Evolutionary conservation across 805 yeast genomes (phyloP).

Genomic region (Candida mattraensis): DNA sequence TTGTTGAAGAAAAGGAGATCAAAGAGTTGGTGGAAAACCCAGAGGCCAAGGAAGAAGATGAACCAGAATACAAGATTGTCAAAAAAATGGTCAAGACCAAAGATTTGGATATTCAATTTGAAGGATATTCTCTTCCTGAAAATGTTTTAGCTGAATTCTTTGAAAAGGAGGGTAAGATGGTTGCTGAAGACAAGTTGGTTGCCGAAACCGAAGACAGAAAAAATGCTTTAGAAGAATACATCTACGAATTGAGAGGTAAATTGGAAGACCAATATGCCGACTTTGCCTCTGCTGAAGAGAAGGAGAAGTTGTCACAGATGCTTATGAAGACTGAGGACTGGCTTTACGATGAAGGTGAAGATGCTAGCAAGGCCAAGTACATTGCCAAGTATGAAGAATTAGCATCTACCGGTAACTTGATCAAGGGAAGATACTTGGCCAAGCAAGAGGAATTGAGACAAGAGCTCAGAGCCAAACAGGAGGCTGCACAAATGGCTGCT

Average conservation of each 20-base stretch:
- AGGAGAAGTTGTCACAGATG: slow-evolving; percentile 69
- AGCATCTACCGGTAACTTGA: slow-evolving; percentile 90
- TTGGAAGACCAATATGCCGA: slow-evolving; percentile 86
- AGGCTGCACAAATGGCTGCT: slow-evolving; percentile 79
- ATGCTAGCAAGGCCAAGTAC: slow-evolving; percentile 93
- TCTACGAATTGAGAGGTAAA: slow-evolving; percentile 95
- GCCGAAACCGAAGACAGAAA: slow-evolving; percentile 98
- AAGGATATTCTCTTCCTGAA: slow-evolving; percentile 62
- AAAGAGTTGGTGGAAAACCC: slow-evolving; percentile 80
- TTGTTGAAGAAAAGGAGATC: slow-evolving; percentile 86
- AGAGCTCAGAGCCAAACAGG: slow-evolving; percentile 81
- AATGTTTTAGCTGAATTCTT: slow-evolving; percentile 56
- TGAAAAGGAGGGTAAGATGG: slow-evolving; percentile 83
- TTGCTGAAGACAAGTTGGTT: slow-evolving; percentile 90
- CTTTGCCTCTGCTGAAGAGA: slow-evolving; percentile 91
- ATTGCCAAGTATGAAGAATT: slow-evolving; percentile 97
- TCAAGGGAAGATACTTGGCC: slow-evolving; percentile 91
- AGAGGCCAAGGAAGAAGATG: slow-evolving; percentile 59
- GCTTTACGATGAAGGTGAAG: slow-evolving; percentile 97
- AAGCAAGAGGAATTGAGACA: slow-evolving; percentile 95
- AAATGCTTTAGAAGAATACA: slow-evolving; percentile 98
- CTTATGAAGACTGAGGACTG: slow-evolving; percentile 92
- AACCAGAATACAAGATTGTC: slow-evolving; percentile 85
- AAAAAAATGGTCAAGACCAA: slow-evolving; percentile 93
- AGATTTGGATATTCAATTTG: slow-evolving; percentile 61